Conservation (phyloP, 2,329 filamentous ascomycete genomes). For the Coniochaeta pulveracea region DNA sequence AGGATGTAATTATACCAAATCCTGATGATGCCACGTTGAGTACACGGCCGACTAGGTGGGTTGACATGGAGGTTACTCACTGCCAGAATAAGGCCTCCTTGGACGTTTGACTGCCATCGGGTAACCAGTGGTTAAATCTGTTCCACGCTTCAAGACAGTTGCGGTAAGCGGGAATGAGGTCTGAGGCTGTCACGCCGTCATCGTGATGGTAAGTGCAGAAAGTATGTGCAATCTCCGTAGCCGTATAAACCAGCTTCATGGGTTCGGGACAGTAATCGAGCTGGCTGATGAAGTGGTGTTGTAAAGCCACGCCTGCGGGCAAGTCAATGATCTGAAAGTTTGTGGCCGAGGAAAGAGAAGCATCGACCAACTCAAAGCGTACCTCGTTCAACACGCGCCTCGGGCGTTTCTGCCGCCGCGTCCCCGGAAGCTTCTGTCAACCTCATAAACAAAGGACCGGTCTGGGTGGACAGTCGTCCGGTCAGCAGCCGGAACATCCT, state of each 20-base stretch:
- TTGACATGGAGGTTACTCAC: conserved; percentile 6
- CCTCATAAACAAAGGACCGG: conserved; percentile 13
- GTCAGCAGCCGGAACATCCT: conserved; percentile 12
- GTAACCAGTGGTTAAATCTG: conserved; percentile 4
- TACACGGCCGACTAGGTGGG: background rate
- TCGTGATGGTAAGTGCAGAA: conserved; percentile 13
- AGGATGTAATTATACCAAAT: conserved; percentile 15
- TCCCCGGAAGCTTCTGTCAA: conserved; percentile 7
- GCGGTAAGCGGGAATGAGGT: conserved; percentile 12
- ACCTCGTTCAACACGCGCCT: conserved; percentile 13
- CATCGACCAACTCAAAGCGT: background rate
- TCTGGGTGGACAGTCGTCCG: conserved; percentile 11
- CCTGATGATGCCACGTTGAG: no score
- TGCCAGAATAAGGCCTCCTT: conserved; percentile 12
- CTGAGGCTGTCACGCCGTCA: conserved; percentile 11
- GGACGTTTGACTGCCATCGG: conserved; percentile 1
- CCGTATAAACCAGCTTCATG: conserved; percentile 10
- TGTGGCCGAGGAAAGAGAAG: background rate
- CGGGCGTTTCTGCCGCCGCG: conserved; percentile 10
- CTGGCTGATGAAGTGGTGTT: conserved; percentile 12
- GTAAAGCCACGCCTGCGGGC: conserved; percentile 11
- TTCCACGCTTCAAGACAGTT: conserved; percentile 9
- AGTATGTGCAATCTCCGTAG: conserved; percentile 12
- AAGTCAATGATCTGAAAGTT: background rate
- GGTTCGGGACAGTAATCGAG: conserved; percentile 10